These are phyloP conservation scores for Sanghuangporus baumii DNA, from an alignment of 1,284 basidiomycete genomes.

Conservation along the genomic window DNA sequence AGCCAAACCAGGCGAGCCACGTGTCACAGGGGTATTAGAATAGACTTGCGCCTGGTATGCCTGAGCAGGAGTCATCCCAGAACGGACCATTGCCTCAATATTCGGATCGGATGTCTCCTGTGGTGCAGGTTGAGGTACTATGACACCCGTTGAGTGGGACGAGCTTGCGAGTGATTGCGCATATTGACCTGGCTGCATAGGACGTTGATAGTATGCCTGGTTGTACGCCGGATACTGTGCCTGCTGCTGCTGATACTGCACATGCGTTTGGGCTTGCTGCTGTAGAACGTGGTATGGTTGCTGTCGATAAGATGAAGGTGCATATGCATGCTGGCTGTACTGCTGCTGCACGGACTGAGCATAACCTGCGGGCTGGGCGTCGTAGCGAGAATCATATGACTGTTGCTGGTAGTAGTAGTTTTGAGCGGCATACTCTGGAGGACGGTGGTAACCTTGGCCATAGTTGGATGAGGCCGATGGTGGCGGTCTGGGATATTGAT, in stretches of 20 bases:
- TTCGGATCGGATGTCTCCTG: constrained; percentile 51
- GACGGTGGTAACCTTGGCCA: constrained; percentile 11
- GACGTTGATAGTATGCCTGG: constrained; percentile 22
- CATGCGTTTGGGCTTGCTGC: constrained; percentile 14
- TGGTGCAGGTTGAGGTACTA: constrained; percentile 35
- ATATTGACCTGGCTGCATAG: constrained; percentile 35
- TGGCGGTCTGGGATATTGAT: constrained; percentile 31
- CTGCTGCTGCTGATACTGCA: constrained; percentile 13
- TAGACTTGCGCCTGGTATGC: constrained; percentile 74
- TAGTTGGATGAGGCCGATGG: constrained; percentile 9
- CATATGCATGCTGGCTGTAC: constrained; percentile 16
- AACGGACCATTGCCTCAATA: constrained; percentile 41
- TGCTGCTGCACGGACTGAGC: constrained; percentile 9
- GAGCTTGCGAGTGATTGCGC: constrained; percentile 43
- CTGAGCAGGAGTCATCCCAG: constrained; percentile 68
- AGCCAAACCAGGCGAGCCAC: neutral
- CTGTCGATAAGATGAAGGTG: constrained; percentile 19
- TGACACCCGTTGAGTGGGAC: constrained; percentile 38
- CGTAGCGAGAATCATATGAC: constrained; percentile 13
- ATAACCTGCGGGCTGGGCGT: constrained; percentile 15
- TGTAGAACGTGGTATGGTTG: constrained; percentile 15
- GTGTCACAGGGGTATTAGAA: constrained; percentile 34
- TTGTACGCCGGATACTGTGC: constrained; percentile 15
- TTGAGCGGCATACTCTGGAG: constrained; percentile 9
- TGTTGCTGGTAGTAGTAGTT: constrained; percentile 18